A percentile compares a stretch with the other conserved stretches of the same genome.
These are phyloP conservation scores for Strobilomyces dryophilus DNA, from an alignment of 768 basidiomycete species.

Conservation along the genomic window DNA sequence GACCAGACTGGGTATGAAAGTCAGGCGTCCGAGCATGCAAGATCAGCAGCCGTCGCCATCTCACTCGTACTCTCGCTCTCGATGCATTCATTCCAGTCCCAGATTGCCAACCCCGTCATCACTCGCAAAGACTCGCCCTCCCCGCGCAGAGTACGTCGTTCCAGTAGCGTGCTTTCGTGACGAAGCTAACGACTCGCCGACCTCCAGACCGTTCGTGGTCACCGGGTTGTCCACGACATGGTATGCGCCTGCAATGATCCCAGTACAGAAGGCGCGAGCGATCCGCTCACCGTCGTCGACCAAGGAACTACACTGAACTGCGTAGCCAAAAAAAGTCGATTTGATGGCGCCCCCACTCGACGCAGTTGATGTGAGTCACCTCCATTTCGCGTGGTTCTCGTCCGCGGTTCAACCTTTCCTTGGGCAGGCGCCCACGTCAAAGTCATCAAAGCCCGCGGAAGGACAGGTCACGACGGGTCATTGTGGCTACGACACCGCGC, in stretches of 20 bases:
- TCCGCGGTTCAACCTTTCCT: no score
- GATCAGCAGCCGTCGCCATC: not conserved
- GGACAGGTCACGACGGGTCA: no score
- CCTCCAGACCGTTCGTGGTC: slow-evolving; percentile 11
- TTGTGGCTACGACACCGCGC: no score
- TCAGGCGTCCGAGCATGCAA: not conserved
- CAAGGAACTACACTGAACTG: not conserved
- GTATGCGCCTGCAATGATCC: not conserved
- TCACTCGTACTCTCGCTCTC: not conserved
- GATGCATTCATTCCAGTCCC: not conserved
- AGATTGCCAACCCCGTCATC: not conserved
- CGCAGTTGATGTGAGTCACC: no score
- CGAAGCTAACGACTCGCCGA: not conserved
- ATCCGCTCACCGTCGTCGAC: not conserved
- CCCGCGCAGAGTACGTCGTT: slow-evolving; percentile 1
- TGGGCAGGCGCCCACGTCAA: no score
- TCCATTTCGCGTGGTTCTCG: no score
- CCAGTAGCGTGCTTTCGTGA: not conserved
- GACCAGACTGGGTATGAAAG: not conserved
- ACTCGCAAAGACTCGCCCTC: not conserved
- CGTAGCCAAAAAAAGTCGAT: no score
- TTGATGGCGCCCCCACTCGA: no score
- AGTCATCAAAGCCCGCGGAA: no score
- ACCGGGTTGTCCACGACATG: not conserved
- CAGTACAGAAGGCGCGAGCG: no score